Evolutionary conservation across 345 rosid species (phyloP).

Genomic region (Geranium brycei): DNA sequence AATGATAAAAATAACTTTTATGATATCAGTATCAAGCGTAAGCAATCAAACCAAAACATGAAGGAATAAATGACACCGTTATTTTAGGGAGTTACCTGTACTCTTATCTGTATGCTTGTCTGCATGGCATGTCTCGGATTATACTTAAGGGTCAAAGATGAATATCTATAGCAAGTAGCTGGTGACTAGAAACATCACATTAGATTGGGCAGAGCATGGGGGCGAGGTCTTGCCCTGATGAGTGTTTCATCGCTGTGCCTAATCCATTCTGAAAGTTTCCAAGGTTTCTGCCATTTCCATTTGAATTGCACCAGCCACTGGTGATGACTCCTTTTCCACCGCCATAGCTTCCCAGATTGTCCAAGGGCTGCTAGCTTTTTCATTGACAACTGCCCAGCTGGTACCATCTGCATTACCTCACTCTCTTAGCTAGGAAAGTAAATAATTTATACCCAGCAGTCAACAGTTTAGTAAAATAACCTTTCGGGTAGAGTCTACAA

Average conservation of each 20-base stretch:
- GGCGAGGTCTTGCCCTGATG: conserved; percentile 55
- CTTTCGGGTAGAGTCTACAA: conserved; percentile 56
- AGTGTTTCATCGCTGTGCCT: conserved; percentile 78
- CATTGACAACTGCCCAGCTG: conserved; percentile 63
- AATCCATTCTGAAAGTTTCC: conserved; percentile 93
- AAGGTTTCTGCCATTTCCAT: conserved; percentile 99
- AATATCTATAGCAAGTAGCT: conserved; percentile 1
- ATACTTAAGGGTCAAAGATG: conserved; percentile 1
- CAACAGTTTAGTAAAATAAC: conserved; percentile 21
- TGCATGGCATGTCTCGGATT: not conserved
- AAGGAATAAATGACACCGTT: not conserved
- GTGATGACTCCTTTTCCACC: conserved; percentile 99
- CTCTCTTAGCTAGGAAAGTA: conserved; percentile 10
- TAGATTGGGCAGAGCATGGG: conserved; percentile 27
- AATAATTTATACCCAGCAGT: not conserved
- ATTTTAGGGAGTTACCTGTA: not conserved
- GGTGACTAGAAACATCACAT: conserved; percentile 18
- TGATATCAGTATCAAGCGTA: no score
- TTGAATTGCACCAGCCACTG: conserved; percentile 95
- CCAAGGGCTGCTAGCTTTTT: conserved; percentile 55
- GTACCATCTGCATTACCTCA: conserved; percentile 59
- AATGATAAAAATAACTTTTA: no score
- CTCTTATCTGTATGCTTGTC: not conserved
- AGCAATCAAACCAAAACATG: not conserved
- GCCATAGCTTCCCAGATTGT: conserved; percentile 86